Evolutionary conservation across 1,284 basidiomycete species (phyloP).

Genomic region (Boletellus sp.): DNA sequence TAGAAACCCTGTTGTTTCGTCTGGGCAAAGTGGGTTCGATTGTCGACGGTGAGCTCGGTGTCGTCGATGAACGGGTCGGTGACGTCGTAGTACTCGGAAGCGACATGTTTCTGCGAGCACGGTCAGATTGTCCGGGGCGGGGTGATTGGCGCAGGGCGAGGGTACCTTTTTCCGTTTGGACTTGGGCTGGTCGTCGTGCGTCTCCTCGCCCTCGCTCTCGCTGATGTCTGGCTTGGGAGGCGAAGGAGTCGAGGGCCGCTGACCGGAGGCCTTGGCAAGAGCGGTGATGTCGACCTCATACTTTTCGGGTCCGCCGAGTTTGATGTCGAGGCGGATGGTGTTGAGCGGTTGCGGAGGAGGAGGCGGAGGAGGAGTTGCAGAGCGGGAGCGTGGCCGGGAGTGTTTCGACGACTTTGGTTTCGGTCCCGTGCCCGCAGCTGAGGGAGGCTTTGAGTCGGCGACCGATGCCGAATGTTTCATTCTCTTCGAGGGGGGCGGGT

Average conservation of each 20-base stretch:
- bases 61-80: slow-evolving; percentile 97
- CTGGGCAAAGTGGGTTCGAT: slow-evolving; percentile 88
- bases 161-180: slow-evolving; percentile 40
- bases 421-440: slow-evolving; percentile 28
- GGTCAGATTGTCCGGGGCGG: slow-evolving; percentile 5
- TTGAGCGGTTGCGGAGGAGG: slow-evolving; percentile 49
- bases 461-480: slow-evolving; percentile 24
- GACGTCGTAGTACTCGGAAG: slow-evolving; percentile 81
- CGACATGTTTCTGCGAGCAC: slow-evolving; percentile 46
- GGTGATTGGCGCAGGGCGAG: background rate
- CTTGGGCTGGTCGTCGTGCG: slow-evolving; percentile 40
- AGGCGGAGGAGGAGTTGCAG: slow-evolving; percentile 48
- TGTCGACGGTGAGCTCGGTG: slow-evolving; percentile 87
- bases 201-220: slow-evolving; percentile 54
- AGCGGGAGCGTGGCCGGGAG: slow-evolving; percentile 54
- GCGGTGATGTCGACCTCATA: slow-evolving; percentile 67
- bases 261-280: slow-evolving; percentile 61
- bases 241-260: slow-evolving; percentile 56
- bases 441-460: slow-evolving; percentile 27
- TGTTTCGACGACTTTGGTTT: slow-evolving; percentile 35
- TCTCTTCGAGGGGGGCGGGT: slow-evolving; percentile 32
- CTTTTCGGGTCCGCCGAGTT: slow-evolving; percentile 65
- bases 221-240: slow-evolving; percentile 44
- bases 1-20: slow-evolving; percentile 95
- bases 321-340: slow-evolving; percentile 68